Percentiles rank a stretch among this genome's conserved stretches.
These are phyloP conservation scores for Agrostemma githago DNA, from an alignment of 148 eudicot species.

Conservation along the genomic window DNA sequence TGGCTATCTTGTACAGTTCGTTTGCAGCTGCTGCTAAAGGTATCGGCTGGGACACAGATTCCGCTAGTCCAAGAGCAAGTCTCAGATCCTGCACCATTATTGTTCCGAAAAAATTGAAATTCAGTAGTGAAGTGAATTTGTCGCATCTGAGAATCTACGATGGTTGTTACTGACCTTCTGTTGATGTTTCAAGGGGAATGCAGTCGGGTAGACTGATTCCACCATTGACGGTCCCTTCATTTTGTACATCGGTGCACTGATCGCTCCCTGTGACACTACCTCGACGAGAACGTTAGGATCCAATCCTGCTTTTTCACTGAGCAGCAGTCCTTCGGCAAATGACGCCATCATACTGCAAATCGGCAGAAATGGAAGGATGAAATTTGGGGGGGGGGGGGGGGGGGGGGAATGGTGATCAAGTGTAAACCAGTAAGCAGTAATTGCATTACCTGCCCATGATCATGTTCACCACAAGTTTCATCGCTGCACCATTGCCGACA, in stretches of 20 bases:
- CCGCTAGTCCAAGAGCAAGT: conserved; percentile 90
- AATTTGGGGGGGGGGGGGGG: background rate
- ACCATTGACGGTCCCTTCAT: conserved; percentile 95
- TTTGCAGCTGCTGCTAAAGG: conserved; percentile 94
- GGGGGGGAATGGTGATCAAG: background rate
- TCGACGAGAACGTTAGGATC: conserved; percentile 83
- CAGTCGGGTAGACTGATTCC: conserved; percentile 74
- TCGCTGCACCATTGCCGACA: conserved; percentile 96
- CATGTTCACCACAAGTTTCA: conserved; percentile 99
- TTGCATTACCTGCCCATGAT: conserved; percentile 85
- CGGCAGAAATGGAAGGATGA: background rate
- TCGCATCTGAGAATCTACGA: background rate
- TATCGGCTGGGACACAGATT: conserved; percentile 80
- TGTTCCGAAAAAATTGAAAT: background rate
- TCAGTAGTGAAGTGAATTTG: background rate
- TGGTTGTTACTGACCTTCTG: conserved; percentile 58
- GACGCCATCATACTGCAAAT: conserved; percentile 92
- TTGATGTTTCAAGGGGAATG: conserved; percentile 94
- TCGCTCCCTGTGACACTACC: conserved; percentile 96
- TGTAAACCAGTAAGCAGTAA: background rate
- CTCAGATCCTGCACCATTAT: conserved; percentile 60
- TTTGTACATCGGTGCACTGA: conserved; percentile 88
- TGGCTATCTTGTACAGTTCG: conserved; percentile 84
- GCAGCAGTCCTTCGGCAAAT: conserved; percentile 85
- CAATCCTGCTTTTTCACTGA: conserved; percentile 82